Percentiles rank a stretch among this genome's conserved stretches.
Evolutionary conservation across 805 yeast species (phyloP).

Genomic region (Candida boleticola): DNA sequence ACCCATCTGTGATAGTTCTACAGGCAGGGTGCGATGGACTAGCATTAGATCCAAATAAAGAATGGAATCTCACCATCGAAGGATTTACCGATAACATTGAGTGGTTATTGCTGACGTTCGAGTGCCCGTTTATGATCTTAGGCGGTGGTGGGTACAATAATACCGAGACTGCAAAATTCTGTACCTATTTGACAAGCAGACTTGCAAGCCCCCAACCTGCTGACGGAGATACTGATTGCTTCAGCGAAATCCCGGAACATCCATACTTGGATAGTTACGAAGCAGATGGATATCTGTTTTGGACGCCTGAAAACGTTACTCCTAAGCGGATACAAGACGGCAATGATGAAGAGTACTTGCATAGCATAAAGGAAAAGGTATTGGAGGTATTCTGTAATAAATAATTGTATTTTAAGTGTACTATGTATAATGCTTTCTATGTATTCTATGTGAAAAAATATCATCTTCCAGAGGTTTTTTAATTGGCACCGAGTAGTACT

Average conservation of each 20-base stretch:
- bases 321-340: slow-evolving; percentile 29
- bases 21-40: slow-evolving; percentile 79
- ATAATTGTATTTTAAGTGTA: no score
- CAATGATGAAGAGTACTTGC: slow-evolving; percentile 29
- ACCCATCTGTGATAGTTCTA: slow-evolving; percentile 56
- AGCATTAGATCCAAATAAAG: slow-evolving; percentile 57
- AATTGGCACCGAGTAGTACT: no score
- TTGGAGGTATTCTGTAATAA: slow-evolving; percentile 5
- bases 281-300: slow-evolving; percentile 46
- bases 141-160: slow-evolving; percentile 83
- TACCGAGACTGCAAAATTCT: slow-evolving; percentile 58
- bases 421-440: no score
- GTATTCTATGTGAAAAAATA: no score
- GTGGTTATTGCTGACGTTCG: slow-evolving; percentile 6
- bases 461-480: no score
- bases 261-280: slow-evolving; percentile 40
- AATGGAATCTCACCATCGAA: slow-evolving; percentile 65
- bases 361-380: slow-evolving; percentile 13
- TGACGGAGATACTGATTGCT: slow-evolving; percentile 26
- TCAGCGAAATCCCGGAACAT: slow-evolving; percentile 49
- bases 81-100: slow-evolving; percentile 43
- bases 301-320: slow-evolving; percentile 35
- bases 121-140: slow-evolving; percentile 44
- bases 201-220: slow-evolving; percentile 10
- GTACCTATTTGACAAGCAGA: slow-evolving; percentile 44